Percentiles rank a stretch among this genome's conserved stretches.
These are phyloP conservation scores for Psilocybe cyanescens DNA, from an alignment of 768 basidiomycete species.

Conservation along the genomic window DNA sequence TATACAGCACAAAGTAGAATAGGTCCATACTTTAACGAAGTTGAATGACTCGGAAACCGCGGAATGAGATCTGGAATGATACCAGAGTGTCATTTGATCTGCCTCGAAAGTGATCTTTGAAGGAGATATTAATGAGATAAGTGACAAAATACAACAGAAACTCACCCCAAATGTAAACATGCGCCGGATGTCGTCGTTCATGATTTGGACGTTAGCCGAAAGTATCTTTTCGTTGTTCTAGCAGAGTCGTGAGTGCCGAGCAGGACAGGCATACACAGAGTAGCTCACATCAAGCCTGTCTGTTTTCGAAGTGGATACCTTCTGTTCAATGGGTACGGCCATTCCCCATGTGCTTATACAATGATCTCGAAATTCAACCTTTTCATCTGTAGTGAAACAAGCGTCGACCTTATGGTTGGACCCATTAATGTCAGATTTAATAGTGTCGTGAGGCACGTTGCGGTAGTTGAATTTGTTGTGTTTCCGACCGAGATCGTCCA, in stretches of 20 bases:
- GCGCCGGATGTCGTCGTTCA: conserved; percentile 1
- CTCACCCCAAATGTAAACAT: neutral
- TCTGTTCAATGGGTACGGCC: neutral
- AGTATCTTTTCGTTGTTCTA: neutral
- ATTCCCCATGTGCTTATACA: neutral
- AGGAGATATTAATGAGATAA: neutral
- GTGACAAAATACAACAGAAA: too few species aligned
- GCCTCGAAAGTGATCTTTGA: neutral
- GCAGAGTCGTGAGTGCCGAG: neutral
- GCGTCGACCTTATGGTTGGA: neutral
- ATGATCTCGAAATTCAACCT: neutral
- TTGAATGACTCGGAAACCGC: neutral
- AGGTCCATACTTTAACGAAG: neutral
- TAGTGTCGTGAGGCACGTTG: neutral
- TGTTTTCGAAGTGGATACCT: neutral
- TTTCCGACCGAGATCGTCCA: neutral
- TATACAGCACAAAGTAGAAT: too few species aligned
- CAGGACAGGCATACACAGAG: neutral
- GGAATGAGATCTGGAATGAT: conserved; percentile 1
- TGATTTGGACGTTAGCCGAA: neutral
- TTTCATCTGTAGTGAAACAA: neutral
- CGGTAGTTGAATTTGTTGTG: too few species aligned
- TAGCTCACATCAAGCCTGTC: neutral
- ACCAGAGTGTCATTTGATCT: neutral
- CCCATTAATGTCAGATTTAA: neutral